Conservation (phyloP, 1,139 yeast genomes). For the Candida pseudoviswanathii region DNA sequence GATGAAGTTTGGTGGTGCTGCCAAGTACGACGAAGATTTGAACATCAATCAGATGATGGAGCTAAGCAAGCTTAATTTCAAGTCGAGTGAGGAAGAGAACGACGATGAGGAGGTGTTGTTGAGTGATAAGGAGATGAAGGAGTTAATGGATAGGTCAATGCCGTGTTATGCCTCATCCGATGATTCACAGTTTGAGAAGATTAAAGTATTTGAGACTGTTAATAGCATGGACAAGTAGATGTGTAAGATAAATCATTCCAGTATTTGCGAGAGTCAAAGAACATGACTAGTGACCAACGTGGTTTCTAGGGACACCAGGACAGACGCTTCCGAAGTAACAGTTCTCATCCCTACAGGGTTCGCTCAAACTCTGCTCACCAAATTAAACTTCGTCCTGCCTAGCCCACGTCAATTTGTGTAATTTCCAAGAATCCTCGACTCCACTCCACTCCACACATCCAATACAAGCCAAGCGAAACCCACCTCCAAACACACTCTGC, state of each 20-base stretch:
- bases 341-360: too few species aligned
- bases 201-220: constrained; percentile 56
- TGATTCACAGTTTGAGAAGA: constrained; percentile 35
- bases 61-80: constrained; percentile 27
- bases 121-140: constrained; percentile 46
- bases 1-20: constrained; percentile 72
- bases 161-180: constrained; percentile 40
- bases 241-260: neutral
- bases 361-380: too few species aligned
- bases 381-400: too few species aligned
- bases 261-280: too few species aligned
- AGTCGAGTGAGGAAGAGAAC: constrained; percentile 10
- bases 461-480: too few species aligned
- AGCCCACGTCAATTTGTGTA: too few species aligned
- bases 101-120: constrained; percentile 17
- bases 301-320: neutral
- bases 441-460: too few species aligned
- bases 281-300: too few species aligned
- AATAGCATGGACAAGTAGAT: constrained; percentile 35
- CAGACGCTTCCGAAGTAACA: too few species aligned
- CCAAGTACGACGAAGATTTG: constrained; percentile 17
- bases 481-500: too few species aligned
- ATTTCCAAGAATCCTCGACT: too few species aligned
- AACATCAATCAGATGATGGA: constrained; percentile 34
- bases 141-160: constrained; percentile 55